Evolutionary conservation across 1,284 basidiomycete genomes (phyloP).

Genomic region (Sanghuangporus baumii): DNA sequence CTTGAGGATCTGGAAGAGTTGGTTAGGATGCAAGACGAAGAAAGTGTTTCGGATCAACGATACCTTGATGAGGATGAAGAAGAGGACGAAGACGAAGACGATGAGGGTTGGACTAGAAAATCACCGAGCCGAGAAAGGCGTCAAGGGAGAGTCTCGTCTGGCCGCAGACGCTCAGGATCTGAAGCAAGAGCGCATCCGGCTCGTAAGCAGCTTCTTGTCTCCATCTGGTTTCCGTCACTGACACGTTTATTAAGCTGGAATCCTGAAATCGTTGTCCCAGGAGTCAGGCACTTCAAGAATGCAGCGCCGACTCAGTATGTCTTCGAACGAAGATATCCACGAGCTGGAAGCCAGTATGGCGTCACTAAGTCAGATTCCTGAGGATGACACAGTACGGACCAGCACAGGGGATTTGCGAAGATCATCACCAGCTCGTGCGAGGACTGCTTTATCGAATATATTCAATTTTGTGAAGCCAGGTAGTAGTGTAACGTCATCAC

Average conservation of each 20-base stretch:
- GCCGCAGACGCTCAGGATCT: conserved; percentile 17
- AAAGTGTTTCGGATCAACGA: conserved; percentile 46
- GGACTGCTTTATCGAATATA: conserved; percentile 38
- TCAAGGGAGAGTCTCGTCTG: conserved; percentile 17
- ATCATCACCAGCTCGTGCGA: conserved; percentile 35
- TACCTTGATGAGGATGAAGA: conserved; percentile 47
- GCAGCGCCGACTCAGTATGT: conserved; percentile 43
- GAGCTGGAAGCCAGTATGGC: conserved; percentile 39
- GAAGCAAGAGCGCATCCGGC: conserved; percentile 19
- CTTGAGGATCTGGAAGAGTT: conserved; percentile 63
- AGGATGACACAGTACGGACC: conserved; percentile 18
- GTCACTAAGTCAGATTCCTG: conserved; percentile 28
- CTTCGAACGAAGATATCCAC: conserved; percentile 43
- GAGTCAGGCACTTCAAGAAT: conserved; percentile 20
- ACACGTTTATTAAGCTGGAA: conserved; percentile 9
- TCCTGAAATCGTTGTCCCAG: conserved; percentile 11
- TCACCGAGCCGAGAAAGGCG: conserved; percentile 19
- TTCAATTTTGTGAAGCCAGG: conserved; percentile 37
- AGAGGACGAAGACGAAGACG: conserved; percentile 65
- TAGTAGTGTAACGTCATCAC: conserved; percentile 45
- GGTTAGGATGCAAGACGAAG: conserved; percentile 60
- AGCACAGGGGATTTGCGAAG: conserved; percentile 12
- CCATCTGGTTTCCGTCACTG: neutral
- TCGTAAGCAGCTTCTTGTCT: conserved; percentile 1
- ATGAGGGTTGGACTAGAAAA: conserved; percentile 53